Percentiles rank a stretch among this genome's conserved stretches.
Evolutionary conservation across 495 filamentous ascomycete genomes (phyloP).

Genomic region (Rostrohypoxylon terebratum): DNA sequence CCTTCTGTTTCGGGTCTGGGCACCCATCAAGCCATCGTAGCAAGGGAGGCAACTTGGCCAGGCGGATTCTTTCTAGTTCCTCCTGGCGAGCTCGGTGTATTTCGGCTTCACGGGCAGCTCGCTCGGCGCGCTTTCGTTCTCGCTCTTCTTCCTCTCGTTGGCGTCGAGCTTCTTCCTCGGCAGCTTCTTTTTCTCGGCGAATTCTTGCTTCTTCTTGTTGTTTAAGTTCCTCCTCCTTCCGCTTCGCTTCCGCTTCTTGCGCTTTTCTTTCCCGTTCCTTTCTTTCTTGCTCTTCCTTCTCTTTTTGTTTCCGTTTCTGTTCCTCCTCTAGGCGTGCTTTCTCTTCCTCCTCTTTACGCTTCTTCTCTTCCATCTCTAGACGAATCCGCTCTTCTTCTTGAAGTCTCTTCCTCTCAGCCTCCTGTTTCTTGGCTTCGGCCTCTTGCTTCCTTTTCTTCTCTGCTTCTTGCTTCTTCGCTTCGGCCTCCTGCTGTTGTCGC

Average conservation of each 20-base stretch:
- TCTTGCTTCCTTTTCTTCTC: slow-evolving; percentile 32
- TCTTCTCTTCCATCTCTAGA: slow-evolving; percentile 57
- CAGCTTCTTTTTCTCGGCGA: slow-evolving; percentile 59
- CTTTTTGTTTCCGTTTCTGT: slow-evolving; percentile 35
- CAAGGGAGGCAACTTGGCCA: slow-evolving; percentile 63
- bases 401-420: slow-evolving; percentile 51
- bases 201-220: slow-evolving; percentile 55
- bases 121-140: slow-evolving; percentile 62
- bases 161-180: slow-evolving; percentile 60
- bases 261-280: slow-evolving; percentile 44
- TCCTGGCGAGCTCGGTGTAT: slow-evolving; percentile 57
- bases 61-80: slow-evolving; percentile 60
- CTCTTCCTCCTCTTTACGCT: slow-evolving; percentile 52
- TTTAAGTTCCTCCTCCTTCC: slow-evolving; percentile 51
- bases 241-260: slow-evolving; percentile 50
- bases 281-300: slow-evolving; percentile 47
- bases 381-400: slow-evolving; percentile 56
- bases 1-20: slow-evolving; percentile 60
- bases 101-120: slow-evolving; percentile 68
- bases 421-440: slow-evolving; percentile 46
- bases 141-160: slow-evolving; percentile 57
- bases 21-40: slow-evolving; percentile 64
- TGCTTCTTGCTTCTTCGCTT: slow-evolving; percentile 59
- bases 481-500: slow-evolving; percentile 60
- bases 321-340: slow-evolving; percentile 43